These are phyloP conservation scores for Leccinum pellstonianum DNA, from an alignment of 768 basidiomycete genomes.

Conservation along the genomic window DNA sequence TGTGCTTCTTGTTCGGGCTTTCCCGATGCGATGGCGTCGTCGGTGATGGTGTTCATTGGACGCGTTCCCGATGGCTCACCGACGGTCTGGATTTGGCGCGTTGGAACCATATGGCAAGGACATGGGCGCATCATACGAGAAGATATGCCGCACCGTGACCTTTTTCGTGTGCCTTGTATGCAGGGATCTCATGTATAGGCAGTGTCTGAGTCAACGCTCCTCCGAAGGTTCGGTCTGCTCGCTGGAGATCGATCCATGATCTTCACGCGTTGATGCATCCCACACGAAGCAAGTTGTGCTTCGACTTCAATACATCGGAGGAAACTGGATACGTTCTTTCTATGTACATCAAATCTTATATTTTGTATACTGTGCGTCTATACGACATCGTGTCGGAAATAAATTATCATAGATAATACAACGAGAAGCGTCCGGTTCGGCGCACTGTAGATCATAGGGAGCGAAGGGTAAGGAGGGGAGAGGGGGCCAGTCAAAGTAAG, in stretches of 20 bases:
- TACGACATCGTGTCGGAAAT: conserved; percentile 14
- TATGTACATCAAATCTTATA: not conserved
- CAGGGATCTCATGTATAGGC: not conserved
- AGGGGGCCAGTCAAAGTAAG: not conserved
- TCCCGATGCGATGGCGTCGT: not conserved
- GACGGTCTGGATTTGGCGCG: conserved; percentile 69
- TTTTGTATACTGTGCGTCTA: not conserved
- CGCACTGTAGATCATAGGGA: not conserved
- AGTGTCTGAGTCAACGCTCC: not conserved
- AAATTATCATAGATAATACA: not conserved
- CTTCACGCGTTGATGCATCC: not conserved
- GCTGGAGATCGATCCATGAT: not conserved
- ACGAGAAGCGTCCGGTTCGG: not conserved
- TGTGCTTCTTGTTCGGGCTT: not conserved
- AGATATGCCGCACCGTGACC: no score
- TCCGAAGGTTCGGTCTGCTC: not conserved
- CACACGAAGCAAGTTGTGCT: not conserved
- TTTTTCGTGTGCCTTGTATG: not conserved
- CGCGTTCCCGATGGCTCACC: conserved; percentile 38
- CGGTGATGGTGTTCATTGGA: not conserved
- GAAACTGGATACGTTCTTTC: not conserved
- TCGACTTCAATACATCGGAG: not conserved
- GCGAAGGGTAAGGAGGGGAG: not conserved
- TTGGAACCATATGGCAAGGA: conserved; percentile 18
- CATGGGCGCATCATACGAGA: conserved; percentile 7